Base-by-base conservation (phyloP, 2,329 filamentous ascomycete genomes). In the Fonsecaea pugnacius region DNA sequence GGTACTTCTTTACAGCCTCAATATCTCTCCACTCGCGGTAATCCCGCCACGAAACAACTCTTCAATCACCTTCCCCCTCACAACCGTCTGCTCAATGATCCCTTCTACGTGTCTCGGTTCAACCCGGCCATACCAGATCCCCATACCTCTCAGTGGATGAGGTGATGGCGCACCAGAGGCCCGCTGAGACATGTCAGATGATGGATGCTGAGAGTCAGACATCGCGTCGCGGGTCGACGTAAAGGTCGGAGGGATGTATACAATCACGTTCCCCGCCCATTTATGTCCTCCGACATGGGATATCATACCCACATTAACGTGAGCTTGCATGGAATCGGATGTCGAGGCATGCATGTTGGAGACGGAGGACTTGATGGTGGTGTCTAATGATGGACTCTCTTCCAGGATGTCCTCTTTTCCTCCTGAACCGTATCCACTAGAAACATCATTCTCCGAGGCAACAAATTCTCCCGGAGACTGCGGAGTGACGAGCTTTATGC, bases 201-300 rank as follows among this genome's bases (percentile, higher is more conserved):
- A 36, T 27, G 18, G 61, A 52, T 18, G 6, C 4, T 40, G 12
- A 16, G 32, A 38, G 16, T 35, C n/a, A 21, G 18, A 14, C 6
- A 32, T 38, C 14, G 18, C 8, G 32, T 4, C 12, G 53, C 4
- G 10, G 46, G 21, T 24, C 18, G 50, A 10, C 21, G 43, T 38
- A 30, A 66, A 61, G 7, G 35, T 54, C 21, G 66, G 67, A 5
- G 71, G 71, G 10, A 71, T 85, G 76, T 97, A 97, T 0, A 97
- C 80, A 79, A 97, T 88, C 69, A 96, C 87, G 73, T 97, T 97
- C 32, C 93, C 93, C 54, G 89, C 89, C 79, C 94, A 97, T 80
- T 96, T 96, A 81, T 97, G 93, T 0, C 93, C 94, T 36, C 94
- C 93, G 4, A 96, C 91, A 74, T 97, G 93, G 65, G 88, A 93